Evolutionary conservation across 257 asterid genomes (phyloP), one percentile per base, ranked within the genome.

Genomic region (Coffea eugenioides): DNA sequence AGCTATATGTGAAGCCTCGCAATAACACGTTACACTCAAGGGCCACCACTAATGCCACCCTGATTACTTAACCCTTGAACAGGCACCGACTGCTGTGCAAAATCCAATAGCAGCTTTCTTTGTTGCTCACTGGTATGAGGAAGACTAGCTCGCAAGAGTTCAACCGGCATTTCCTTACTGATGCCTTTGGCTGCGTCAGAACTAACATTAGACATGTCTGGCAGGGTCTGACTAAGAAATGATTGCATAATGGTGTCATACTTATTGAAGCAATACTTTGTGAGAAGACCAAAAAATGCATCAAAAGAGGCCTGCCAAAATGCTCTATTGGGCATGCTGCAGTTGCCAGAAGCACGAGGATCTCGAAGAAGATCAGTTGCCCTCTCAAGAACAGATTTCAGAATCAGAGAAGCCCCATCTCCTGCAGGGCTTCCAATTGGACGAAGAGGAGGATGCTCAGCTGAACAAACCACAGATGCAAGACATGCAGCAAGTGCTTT

Each of bases 231-330:
- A 23, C 82, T 34, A 21, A 75, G 39, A 52, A 80, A 64, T 2
- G 86, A 75, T 61, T 83, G 88, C 88, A 75, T 74, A 46, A 82
- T 79, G 31, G 79, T 83, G 71, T 86, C 91, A 66, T 84, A 85
- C 57, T 88, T 88, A 62, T 79, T 84, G 70, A 84, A 80, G 52
- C 91, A 88, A 73, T 86, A 80, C 79, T 84, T 88, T 18, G 82
- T 82, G 62, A 88, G 82, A 48, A 85, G 84, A 51, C 80, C 84
- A 34, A 88, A 88, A 80, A 85, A 86, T 14, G 85, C 89, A 76
- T 88, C 89, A 72, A 88, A 88, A 27, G 89, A 88, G 71, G 91
- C 91, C 67, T 86, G 89, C 91, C 91, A 88, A 78, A 88, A 85
- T 72, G 82, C 84, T 43, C 81, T 87, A 77, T 84, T 85, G 18